A percentile compares a stretch with the other conserved stretches of the same genome.
Evolutionary conservation across 179 eudicot species (phyloP).

Genomic region (Actinidia chinensis): DNA sequence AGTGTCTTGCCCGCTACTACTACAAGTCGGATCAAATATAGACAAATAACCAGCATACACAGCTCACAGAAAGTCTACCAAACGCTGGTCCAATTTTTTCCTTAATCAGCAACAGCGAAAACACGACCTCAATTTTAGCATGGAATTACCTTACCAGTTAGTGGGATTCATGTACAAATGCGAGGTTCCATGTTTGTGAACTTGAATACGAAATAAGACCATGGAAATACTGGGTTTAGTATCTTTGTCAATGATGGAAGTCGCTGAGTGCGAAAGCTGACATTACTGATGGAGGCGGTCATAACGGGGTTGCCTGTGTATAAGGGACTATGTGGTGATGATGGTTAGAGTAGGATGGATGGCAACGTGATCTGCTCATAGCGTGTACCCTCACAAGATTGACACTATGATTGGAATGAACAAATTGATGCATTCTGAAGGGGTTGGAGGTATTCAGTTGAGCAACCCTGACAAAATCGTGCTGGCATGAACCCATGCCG

Average conservation of each 20-base stretch:
- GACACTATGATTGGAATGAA: neutral
- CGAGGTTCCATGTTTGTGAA: slow-evolving; percentile 32
- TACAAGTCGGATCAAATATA: slow-evolving; percentile 16
- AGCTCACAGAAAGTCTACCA: slow-evolving; percentile 31
- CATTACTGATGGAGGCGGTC: neutral
- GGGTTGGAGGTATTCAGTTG: slow-evolving; percentile 18
- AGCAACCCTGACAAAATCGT: slow-evolving; percentile 4
- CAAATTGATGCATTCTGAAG: slow-evolving; percentile 7
- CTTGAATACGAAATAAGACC: slow-evolving; percentile 6
- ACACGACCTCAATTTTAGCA: slow-evolving; percentile 8
- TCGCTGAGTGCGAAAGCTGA: slow-evolving; percentile 3
- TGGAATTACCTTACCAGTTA: slow-evolving; percentile 28
- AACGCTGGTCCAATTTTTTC: slow-evolving; percentile 15
- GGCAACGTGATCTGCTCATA: slow-evolving; percentile 7
- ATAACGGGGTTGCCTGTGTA: neutral
- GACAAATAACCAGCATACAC: slow-evolving; percentile 9
- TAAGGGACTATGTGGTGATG: neutral
- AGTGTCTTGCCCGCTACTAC: slow-evolving; percentile 17
- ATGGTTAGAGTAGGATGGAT: neutral
- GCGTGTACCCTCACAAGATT: neutral
- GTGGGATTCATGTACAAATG: slow-evolving; percentile 28
- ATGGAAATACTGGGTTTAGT: slow-evolving; percentile 6
- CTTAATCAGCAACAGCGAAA: neutral
- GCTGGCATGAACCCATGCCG: slow-evolving; percentile 5
- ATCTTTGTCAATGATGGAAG: slow-evolving; percentile 19